phyloP scores from a whole-genome alignment of 2,329 filamentous ascomycete genomes.

The Penicillium sclerotiorum region DNA sequence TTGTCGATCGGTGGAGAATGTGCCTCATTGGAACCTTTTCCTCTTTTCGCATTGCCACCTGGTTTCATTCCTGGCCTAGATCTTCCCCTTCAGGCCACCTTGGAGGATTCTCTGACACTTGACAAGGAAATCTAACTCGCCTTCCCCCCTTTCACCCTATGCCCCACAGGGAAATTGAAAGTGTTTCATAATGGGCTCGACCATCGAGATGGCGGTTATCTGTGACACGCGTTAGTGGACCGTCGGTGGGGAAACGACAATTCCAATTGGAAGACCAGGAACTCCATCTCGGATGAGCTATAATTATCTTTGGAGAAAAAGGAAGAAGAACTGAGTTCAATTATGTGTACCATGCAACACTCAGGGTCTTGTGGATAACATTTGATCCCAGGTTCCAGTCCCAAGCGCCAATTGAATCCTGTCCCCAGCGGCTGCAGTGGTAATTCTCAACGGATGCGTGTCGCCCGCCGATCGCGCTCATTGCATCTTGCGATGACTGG shows the following conservation, averaged over 20 bases:
- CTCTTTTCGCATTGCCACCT: no score
- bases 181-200: conserved; percentile 7
- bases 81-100: no score
- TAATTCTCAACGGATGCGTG: background rate
- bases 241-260: conserved; percentile 16
- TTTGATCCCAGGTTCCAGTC: background rate
- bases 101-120: no score
- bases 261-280: conserved; percentile 24
- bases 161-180: conserved; percentile 1
- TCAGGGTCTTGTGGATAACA: conserved; percentile 13
- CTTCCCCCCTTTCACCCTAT: background rate
- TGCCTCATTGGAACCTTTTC: background rate
- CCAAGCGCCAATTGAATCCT: background rate
- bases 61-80: no score
- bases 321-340: no score
- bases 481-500: background rate
- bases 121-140: background rate
- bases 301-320: conserved; percentile 19
- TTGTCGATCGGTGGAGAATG: conserved; percentile 27
- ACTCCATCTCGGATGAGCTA: conserved; percentile 14
- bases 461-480: conserved; percentile 1
- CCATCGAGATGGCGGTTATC: conserved; percentile 1
- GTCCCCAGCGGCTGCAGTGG: background rate
- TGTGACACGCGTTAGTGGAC: conserved; percentile 41
- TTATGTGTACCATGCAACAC: no score